Evolutionary conservation across 371 early-diverging fungal species (phyloP), one percentile per base, ranked within the genome.

Genomic region (Syncephalis plumigaleata): DNA sequence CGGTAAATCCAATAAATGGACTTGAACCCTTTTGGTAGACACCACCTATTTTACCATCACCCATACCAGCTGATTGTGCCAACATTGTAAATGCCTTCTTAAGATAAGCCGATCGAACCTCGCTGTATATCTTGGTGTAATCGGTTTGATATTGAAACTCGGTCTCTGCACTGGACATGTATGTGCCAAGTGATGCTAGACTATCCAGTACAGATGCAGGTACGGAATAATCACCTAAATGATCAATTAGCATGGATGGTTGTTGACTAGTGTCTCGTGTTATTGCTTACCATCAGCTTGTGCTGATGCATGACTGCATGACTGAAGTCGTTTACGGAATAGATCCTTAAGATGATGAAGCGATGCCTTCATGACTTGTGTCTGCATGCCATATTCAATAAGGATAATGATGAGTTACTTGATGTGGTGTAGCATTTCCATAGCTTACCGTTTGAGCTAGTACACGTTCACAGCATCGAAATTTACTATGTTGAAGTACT

Each of bases 81-180:
- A 78, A 51, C 17, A 70, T 58, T 7, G 70, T 65, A 42, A 89
- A 59, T 1, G 79, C 77, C 48, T 79, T 79, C 24, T 62, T 52
- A 38, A 89, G 53, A 51, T 79, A 82, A 5, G 62, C 50, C 5
- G 82, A 72, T 9, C 90, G 68, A 42, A 85, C 77, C n/a, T 82
- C 77, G 3, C 71, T 67, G 55, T 81, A 87, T 0, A 74, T 71
- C 51, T 78, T 76, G 38, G 81, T 70, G 38, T 78, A 78, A 49
- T 75, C 73, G 21, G 72, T 67, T n/a, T 64, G 53, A 49, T 79
- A 71, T 27, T 75, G 73, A 39, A 66, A 67, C 47, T 77, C 75
- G 9, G 59, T 59, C 47, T 70, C 72, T 15, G 73, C 73, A 25
- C 73, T 62, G 23, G 70, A 59, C 23, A 81, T 66, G 44, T 79